Conservation (phyloP, 306 rosid species). For the Astragalus membranaceus region DNA sequence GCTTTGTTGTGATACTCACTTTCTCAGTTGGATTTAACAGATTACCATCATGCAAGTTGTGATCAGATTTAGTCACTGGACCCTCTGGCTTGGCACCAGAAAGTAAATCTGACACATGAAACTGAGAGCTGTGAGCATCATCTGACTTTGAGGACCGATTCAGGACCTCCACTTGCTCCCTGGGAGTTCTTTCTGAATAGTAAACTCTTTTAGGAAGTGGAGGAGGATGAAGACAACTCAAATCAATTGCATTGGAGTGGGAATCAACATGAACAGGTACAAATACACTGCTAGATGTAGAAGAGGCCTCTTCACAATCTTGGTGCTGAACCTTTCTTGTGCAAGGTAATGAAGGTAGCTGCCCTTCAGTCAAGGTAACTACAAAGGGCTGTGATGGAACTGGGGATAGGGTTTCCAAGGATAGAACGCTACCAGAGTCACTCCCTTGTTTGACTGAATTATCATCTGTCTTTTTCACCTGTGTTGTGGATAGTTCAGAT, state of each 20-base stretch:
- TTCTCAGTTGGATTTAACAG: conserved; percentile 19
- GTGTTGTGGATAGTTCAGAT: conserved; percentile 32
- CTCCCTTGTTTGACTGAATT: conserved; percentile 36
- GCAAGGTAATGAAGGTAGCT: conserved; percentile 20
- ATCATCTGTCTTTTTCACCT: conserved; percentile 30
- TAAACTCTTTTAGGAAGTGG: conserved; percentile 58
- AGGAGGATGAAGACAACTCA: conserved; percentile 53
- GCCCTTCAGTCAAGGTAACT: conserved; percentile 32
- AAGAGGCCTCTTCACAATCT: conserved; percentile 42
- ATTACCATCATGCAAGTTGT: conserved; percentile 39
- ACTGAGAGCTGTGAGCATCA: conserved; percentile 45
- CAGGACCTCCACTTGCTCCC: conserved; percentile 69
- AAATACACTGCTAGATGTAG: conserved; percentile 36
- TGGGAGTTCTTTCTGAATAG: conserved; percentile 70
- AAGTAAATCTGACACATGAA: conserved; percentile 42
- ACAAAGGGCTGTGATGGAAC: conserved; percentile 28
- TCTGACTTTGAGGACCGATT: conserved; percentile 77
- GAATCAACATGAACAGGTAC: conserved; percentile 39
- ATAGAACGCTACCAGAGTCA: conserved; percentile 28
- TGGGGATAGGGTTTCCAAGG: conserved; percentile 28
- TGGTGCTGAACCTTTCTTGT: conserved; percentile 40
- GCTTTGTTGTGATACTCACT: conserved; percentile 11
- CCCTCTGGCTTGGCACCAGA: conserved; percentile 35
- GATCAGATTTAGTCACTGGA: conserved; percentile 32
- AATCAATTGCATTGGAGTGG: conserved; percentile 50